A percentile compares a stretch with the other conserved stretches of the same genome.
Evolutionary conservation across 1,139 yeast genomes (phyloP).

Genomic region (Saccharomyces pastorianus): DNA sequence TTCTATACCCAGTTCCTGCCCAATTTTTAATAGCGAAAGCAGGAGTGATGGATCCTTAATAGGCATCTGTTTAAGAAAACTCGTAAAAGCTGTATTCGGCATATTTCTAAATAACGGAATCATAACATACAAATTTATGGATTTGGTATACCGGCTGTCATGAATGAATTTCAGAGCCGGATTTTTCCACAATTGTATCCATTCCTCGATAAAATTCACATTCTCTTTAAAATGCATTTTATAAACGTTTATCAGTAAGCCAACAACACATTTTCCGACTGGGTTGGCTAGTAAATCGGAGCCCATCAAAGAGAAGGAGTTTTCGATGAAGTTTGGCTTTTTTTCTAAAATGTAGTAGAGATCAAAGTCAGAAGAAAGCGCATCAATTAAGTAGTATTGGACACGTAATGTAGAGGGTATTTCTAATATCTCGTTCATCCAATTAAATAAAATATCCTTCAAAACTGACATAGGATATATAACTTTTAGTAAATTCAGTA

Average conservation of each 20-base stretch:
- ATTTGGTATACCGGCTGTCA: conserved; percentile 34
- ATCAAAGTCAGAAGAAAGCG: conserved; percentile 42
- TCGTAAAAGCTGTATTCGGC: conserved; percentile 38
- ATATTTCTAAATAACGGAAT: conserved; percentile 49
- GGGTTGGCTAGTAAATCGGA: conserved; percentile 60
- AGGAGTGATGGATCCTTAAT: conserved; percentile 36
- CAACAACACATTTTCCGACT: conserved; percentile 54
- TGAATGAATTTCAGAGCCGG: conserved; percentile 34
- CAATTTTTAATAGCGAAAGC: conserved; percentile 54
- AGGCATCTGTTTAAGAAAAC: conserved; percentile 33
- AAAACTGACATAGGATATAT: conserved; percentile 18
- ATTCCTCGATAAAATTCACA: conserved; percentile 28
- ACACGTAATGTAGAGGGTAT: conserved; percentile 49
- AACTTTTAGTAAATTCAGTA: conserved; percentile 37
- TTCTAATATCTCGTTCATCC: conserved; percentile 40
- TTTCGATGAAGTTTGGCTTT: conserved; percentile 40
- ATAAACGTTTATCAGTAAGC: conserved; percentile 38
- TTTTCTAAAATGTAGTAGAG: conserved; percentile 35
- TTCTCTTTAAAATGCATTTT: conserved; percentile 17
- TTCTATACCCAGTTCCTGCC: conserved; percentile 50
- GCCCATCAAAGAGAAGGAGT: conserved; percentile 43
- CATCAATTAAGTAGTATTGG: conserved; percentile 51
- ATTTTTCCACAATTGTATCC: conserved; percentile 50
- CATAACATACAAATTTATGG: conserved; percentile 51
- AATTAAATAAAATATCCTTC: conserved; percentile 31